A percentile compares a stretch with the other conserved stretches of the same genome.
Conservation (phyloP, 2,329 filamentous ascomycete genomes). For the Penicillium sp. region DNA sequence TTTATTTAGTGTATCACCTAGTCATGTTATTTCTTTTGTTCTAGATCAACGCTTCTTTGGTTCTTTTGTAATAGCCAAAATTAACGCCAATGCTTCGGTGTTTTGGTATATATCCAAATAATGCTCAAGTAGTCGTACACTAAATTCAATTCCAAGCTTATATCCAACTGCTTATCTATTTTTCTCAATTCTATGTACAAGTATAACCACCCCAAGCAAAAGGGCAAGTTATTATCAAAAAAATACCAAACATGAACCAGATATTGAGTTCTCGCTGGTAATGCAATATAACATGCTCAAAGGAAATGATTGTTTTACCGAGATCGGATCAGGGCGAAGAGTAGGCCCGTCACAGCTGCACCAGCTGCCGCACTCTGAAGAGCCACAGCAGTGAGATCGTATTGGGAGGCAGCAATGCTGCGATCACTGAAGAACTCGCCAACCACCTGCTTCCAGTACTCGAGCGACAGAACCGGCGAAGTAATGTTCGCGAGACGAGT, state of each 20-base stretch:
- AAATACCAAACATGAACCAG: not conserved
- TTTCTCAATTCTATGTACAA: slow-evolving; percentile 23
- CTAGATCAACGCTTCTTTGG: not conserved
- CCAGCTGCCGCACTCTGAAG: slow-evolving; percentile 67
- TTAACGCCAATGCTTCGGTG: not conserved
- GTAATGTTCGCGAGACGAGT: slow-evolving; percentile 27
- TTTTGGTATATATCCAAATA: not conserved
- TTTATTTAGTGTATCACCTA: slow-evolving; percentile 31
- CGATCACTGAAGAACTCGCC: slow-evolving; percentile 67
- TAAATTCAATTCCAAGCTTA: not conserved
- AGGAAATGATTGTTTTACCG: slow-evolving; percentile 31
- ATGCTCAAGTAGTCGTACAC: slow-evolving; percentile 16
- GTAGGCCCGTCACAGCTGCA: slow-evolving; percentile 57
- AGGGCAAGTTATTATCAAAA: slow-evolving; percentile 9
- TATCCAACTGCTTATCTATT: slow-evolving; percentile 16
- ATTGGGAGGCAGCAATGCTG: slow-evolving; percentile 62
- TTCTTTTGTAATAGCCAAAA: not conserved
- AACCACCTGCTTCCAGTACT: slow-evolving; percentile 52
- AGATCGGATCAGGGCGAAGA: slow-evolving; percentile 53
- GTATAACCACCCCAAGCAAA: slow-evolving; percentile 3
- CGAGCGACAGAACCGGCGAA: slow-evolving; percentile 31
- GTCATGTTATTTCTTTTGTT: slow-evolving; percentile 34
- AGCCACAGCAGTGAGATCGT: slow-evolving; percentile 68
- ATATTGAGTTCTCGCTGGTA: not conserved
- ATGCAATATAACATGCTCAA: slow-evolving; percentile 11